Evolutionary conservation across 2,329 filamentous ascomycete species (phyloP).

Genomic region (Fusarium sp.): DNA sequence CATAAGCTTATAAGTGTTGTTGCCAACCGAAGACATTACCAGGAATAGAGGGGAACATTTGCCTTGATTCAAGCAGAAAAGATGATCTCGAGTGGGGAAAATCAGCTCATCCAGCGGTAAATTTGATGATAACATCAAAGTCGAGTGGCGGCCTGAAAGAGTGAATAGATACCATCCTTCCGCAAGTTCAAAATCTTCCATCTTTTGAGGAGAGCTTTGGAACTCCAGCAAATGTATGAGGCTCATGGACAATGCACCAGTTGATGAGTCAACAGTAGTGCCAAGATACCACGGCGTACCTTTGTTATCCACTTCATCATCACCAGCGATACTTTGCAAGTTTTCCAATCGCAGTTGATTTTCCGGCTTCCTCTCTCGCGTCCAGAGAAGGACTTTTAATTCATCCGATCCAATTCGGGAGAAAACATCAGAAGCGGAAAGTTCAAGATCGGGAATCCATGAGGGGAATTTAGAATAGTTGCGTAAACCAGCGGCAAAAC

Average conservation of each 20-base stretch:
- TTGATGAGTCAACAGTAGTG: background rate
- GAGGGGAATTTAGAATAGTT: background rate
- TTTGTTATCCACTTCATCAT: background rate
- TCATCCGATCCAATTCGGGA: no score
- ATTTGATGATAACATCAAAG: background rate
- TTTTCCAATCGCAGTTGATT: background rate
- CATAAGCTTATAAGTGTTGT: background rate
- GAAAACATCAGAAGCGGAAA: background rate
- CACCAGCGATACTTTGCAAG: background rate
- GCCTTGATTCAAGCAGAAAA: background rate
- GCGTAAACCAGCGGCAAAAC: background rate
- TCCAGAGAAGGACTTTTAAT: no score
- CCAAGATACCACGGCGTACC: background rate
- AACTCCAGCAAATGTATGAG: background rate
- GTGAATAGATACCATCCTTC: background rate
- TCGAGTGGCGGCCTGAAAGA: background rate
- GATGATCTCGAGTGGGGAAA: background rate
- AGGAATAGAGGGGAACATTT: background rate
- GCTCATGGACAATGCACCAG: background rate
- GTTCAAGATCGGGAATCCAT: background rate
- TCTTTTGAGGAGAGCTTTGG: background rate
- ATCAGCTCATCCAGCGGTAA: background rate
- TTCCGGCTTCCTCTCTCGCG: background rate
- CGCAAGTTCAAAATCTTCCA: rapidly evolving
- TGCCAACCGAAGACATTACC: background rate